Evolutionary conservation across 257 asterid genomes (phyloP), one percentile per base, ranked within the genome.

Genomic region (Nicotiana otophora): DNA sequence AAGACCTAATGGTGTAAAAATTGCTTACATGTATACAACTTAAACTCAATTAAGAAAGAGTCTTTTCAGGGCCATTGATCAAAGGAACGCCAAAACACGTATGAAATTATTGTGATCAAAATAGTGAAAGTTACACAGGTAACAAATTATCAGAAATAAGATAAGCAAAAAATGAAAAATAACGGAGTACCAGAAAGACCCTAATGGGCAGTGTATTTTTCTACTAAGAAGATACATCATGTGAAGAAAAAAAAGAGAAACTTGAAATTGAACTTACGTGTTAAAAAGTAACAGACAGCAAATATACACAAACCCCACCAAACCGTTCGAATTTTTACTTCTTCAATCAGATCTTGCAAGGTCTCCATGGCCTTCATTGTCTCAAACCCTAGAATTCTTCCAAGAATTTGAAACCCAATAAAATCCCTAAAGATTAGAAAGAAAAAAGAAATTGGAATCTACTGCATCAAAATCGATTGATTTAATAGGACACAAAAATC

Each of bases 261-360:
- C 46, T 17, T 1, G 54, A 36, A 26, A 64, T 23, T 81, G 17
- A 84, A 82, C 99, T 93, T 89, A 96, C 98, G 94, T 26, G 99
- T 91, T 81, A 96, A 84, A 90, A 95, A 91, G 92, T 96, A 96
- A 81, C 97, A 90, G 72, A 95, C 88, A 34, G 89, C 89, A 85
- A 95, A 96, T 86, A 93, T 91, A 86, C 95, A 95, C 79, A 96
- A 89, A 82, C 92, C 87, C 99, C 99, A 96, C 97, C 97, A 96
- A 84, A 95, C 95, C 75, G 96, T 90, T 51, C 99, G 97, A 87
- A 92, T 89, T 92, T 96, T 96, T 76, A 97, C 98, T 90, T 96
- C 98, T 86, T 96, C 98, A 84, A 96, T 93, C 87, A 96, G 99
- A 93, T 95, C 99, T 82, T 95, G 93, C 69, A 96, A 10, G 78